Evolutionary conservation across 2,329 filamentous ascomycete genomes (phyloP), one percentile per base, ranked within the genome.

Genomic region (Apiospora rasikravindrae): DNA sequence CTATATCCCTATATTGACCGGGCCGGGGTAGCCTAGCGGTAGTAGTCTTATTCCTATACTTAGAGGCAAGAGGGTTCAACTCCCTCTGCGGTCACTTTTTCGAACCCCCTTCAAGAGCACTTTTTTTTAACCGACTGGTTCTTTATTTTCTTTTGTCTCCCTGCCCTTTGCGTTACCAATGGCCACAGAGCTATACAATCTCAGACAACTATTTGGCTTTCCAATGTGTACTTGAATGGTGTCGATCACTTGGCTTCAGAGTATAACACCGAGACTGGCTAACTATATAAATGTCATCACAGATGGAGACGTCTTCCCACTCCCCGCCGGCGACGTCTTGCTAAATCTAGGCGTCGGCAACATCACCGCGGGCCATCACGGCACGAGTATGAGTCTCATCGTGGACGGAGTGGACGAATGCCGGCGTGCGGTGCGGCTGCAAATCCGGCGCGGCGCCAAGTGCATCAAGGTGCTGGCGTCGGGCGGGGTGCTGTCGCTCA

Each of bases 341-440:
- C 75, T 81, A 51, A 81, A 78, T 49, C 73, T 80, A 6, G 83
- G 83, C 14, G 79, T 83, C 4, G 70, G 75, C 8, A 75, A 77
- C 44, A 74, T 78, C n/a, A 74, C 72, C 0, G 74, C 79, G 4
- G 82, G 81, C 0, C 80, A 83, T 47, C 81, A 78, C 73, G 78
- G 78, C 4, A 73, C 75, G 4, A 73, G 74, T 40, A 73, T 74
- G 71, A 76, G 71, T 57, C 67, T 79, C 49, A 74, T 84, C 4
- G 81, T 80, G 16, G 83, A 84, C 70, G 83, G 83, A 16, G 79
- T 83, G 0, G 82, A 84, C 45, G 82, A 84, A 73, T 84, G 83
- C 72, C 77, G 82, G 40, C 80, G 80, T 7, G 83, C 78, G 0
- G 83, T 85, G 53, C 77, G 83, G 1, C 77, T 81, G 71, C 82